These are phyloP conservation scores for Grosmannia penicillata DNA, from an alignment of 2,329 filamentous ascomycete genomes.

Conservation along the genomic window DNA sequence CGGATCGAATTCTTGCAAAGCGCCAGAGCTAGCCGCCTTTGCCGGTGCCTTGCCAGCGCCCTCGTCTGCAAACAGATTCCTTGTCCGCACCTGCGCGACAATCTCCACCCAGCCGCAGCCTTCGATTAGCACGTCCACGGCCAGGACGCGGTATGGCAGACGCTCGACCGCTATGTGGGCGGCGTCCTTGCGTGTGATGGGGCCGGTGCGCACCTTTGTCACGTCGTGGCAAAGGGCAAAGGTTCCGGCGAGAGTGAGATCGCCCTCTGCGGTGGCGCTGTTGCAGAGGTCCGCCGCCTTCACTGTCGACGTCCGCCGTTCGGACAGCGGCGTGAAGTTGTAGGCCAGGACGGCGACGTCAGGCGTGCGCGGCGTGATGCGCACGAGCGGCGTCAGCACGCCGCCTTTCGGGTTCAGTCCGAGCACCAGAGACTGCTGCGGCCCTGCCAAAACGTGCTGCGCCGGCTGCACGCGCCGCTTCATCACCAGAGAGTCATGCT, in stretches of 20 bases:
- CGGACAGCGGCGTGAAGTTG: slow-evolving; percentile 64
- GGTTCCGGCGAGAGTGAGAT: slow-evolving; percentile 54
- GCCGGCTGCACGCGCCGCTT: slow-evolving; percentile 56
- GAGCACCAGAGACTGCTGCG: slow-evolving; percentile 69
- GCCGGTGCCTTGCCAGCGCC: background rate
- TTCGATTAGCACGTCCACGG: slow-evolving; percentile 76
- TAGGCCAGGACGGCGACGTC: slow-evolving; percentile 61
- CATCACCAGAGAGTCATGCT: slow-evolving; percentile 63
- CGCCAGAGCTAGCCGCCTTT: slow-evolving; percentile 1
- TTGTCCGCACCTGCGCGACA: slow-evolving; percentile 61
- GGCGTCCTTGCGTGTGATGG: slow-evolving; percentile 49
- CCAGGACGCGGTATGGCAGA: slow-evolving; percentile 67
- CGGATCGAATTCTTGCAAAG: slow-evolving; percentile 16
- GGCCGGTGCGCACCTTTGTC: slow-evolving; percentile 63
- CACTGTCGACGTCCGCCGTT: slow-evolving; percentile 63
- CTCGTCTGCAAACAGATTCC: slow-evolving; percentile 21
- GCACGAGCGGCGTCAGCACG: no score
- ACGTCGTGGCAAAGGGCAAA: slow-evolving; percentile 71
- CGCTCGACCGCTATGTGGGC: slow-evolving; percentile 48
- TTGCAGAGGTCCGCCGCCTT: slow-evolving; percentile 69
- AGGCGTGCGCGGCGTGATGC: slow-evolving; percentile 62
- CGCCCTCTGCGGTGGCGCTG: slow-evolving; percentile 40
- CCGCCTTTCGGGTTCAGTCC: no score
- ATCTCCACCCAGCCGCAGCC: slow-evolving; percentile 91
- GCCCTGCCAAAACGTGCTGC: slow-evolving; percentile 52